Percentiles rank a stretch among this genome's conserved stretches.
These are phyloP conservation scores for Pichia sp. DNA, from an alignment of 1,139 yeast species.

Conservation along the genomic window DNA sequence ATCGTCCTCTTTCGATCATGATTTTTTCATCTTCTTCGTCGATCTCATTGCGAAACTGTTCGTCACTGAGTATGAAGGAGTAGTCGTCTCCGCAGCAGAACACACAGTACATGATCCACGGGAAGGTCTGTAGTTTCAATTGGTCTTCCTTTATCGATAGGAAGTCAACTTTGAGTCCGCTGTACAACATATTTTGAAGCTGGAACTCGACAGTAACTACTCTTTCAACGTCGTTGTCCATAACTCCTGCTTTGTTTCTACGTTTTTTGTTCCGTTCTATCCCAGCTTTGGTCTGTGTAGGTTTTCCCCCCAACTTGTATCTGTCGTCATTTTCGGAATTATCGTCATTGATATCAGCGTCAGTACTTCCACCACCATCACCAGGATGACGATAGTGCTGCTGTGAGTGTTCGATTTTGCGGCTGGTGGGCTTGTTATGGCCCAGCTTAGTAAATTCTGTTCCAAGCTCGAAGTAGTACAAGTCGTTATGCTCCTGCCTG, in stretches of 20 bases:
- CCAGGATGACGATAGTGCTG: not conserved
- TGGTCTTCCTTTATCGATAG: constrained; percentile 66
- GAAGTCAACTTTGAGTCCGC: constrained; percentile 70
- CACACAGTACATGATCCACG: constrained; percentile 74
- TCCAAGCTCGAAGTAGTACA: constrained; percentile 40
- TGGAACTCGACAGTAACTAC: constrained; percentile 59
- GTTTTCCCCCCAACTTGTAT: not conserved
- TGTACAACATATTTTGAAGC: constrained; percentile 63
- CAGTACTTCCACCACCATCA: not conserved
- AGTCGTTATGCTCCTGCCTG: constrained; percentile 31
- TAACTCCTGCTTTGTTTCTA: not conserved
- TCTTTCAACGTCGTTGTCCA: constrained; percentile 31
- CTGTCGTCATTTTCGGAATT: not conserved
- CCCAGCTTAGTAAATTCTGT: constrained; percentile 22
- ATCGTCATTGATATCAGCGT: not conserved
- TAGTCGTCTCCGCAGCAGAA: constrained; percentile 28
- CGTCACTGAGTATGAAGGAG: constrained; percentile 23
- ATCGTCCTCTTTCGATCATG: constrained; percentile 1
- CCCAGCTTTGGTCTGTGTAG: not conserved
- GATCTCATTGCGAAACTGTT: constrained; percentile 15
- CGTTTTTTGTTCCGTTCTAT: not conserved
- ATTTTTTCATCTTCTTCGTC: constrained; percentile 2
- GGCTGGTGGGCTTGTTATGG: not conserved
- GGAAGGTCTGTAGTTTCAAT: constrained; percentile 68
- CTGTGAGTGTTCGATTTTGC: not conserved